Evolutionary conservation across 2,329 filamentous ascomycete genomes (phyloP).

Genomic region (Helotiales sp.): DNA sequence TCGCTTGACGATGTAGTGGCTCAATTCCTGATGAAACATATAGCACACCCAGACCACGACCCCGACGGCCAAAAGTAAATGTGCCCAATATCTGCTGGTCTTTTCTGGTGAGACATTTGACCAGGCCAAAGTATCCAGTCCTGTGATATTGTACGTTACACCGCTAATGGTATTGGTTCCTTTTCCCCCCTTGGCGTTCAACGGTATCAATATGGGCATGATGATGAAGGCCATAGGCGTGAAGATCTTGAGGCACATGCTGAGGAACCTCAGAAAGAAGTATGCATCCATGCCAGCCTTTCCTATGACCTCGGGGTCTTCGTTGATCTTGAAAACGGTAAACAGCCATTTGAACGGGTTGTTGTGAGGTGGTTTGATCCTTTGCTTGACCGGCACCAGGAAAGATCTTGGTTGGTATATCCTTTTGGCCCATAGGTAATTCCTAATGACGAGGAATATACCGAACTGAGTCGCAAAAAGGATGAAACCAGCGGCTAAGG

Average conservation of each 20-base stretch:
- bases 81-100: constrained; percentile 35
- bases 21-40: constrained; percentile 34
- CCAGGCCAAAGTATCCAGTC: constrained; percentile 35
- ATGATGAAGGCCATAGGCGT: constrained; percentile 31
- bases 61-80: constrained; percentile 31
- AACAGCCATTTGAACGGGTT: constrained; percentile 33
- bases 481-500: constrained; percentile 31
- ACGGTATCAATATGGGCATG: constrained; percentile 32
- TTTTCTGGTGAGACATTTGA: constrained; percentile 33
- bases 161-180: constrained; percentile 23
- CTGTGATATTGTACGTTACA: constrained; percentile 31
- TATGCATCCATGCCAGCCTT: constrained; percentile 33
- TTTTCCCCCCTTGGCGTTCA: constrained; percentile 32
- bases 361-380: constrained; percentile 29
- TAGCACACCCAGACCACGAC: constrained; percentile 34
- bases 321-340: constrained; percentile 29
- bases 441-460: constrained; percentile 28
- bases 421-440: constrained; percentile 32
- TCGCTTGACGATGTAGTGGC: constrained; percentile 32
- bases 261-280: constrained; percentile 33
- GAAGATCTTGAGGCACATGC: constrained; percentile 33
- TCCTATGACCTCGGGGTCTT: constrained; percentile 21
- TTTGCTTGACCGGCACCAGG: constrained; percentile 31
- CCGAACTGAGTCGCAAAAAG: constrained; percentile 30
- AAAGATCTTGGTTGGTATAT: constrained; percentile 33